Conservation (phyloP, 2,329 filamentous ascomycete species). For the Chrysoporthe puriensis region DNA sequence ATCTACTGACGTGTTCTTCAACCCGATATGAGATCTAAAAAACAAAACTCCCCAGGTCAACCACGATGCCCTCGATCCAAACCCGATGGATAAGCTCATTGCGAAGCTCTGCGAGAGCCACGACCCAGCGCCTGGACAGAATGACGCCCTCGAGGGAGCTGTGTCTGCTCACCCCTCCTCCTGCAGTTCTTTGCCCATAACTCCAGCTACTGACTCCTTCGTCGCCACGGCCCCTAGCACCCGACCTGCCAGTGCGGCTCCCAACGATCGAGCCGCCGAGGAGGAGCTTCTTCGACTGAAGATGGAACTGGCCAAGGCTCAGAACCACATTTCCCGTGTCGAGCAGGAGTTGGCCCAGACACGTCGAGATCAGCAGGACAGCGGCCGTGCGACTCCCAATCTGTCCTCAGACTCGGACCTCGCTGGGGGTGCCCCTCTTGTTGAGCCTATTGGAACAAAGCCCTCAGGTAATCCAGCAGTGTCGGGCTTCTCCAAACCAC, state of each 20-base stretch:
- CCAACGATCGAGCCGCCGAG: constrained; percentile 48
- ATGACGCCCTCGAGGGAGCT: constrained; percentile 67
- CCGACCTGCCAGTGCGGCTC: constrained; percentile 55
- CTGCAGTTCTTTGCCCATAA: constrained; percentile 65
- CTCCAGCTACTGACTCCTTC: constrained; percentile 61
- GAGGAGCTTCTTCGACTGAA: constrained; percentile 71
- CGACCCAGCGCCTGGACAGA: constrained; percentile 59
- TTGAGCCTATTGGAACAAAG: constrained; percentile 29
- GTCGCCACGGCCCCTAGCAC: constrained; percentile 50
- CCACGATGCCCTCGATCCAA: constrained; percentile 49
- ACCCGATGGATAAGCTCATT: constrained; percentile 72
- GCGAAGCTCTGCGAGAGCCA: constrained; percentile 46
- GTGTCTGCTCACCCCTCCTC: constrained; percentile 53
- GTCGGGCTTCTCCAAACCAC: constrained; percentile 40
- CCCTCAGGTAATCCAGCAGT: constrained; percentile 39
- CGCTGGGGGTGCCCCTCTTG: constrained; percentile 35
- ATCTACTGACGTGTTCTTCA: constrained; percentile 17
- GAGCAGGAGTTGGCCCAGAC: constrained; percentile 72
- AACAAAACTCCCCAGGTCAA: constrained; percentile 43
- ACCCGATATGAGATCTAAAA: constrained; percentile 27
- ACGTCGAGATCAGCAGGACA: constrained; percentile 62
- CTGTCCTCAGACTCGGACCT: constrained; percentile 44
- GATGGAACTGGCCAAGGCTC: constrained; percentile 71
- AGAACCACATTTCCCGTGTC: constrained; percentile 71
- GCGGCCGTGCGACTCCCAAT: constrained; percentile 56